Percentiles rank a stretch among this genome's conserved stretches.
phyloP scores from a whole-genome alignment of 2,329 filamentous ascomycete species.

The Tolypocladium nubicola region DNA sequence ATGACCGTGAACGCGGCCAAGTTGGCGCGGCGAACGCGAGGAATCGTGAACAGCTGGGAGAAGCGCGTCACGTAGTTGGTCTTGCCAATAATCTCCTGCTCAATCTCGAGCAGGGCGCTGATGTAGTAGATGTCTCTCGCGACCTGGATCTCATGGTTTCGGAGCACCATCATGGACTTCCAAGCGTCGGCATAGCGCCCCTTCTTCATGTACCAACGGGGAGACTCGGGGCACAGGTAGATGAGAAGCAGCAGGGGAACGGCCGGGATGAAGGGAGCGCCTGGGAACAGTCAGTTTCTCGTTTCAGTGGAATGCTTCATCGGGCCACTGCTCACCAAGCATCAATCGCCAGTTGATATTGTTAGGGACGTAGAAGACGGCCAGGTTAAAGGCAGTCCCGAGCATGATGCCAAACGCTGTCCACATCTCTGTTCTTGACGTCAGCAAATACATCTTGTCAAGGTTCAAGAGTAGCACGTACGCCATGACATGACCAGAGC shows the following conservation, averaged over 20 bases:
- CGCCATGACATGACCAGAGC: conserved; percentile 74
- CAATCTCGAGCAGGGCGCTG: conserved; percentile 30
- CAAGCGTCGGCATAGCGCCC: conserved; percentile 49
- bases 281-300: neutral
- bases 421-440: conserved; percentile 43
- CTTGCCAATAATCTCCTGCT: conserved; percentile 24
- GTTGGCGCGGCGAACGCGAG: conserved; percentile 59
- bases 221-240: conserved; percentile 54
- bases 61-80: conserved; percentile 36
- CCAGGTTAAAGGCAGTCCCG: conserved; percentile 29
- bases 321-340: conserved; percentile 27
- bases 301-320: no score
- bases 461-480: conserved; percentile 2
- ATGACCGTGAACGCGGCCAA: conserved; percentile 72
- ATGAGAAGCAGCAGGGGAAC: conserved; percentile 42
- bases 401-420: conserved; percentile 42
- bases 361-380: conserved; percentile 13
- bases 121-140: conserved; percentile 51
- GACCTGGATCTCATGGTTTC: conserved; percentile 43
- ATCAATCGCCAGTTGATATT: conserved; percentile 26
- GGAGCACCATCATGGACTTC: conserved; percentile 38
- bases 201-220: conserved; percentile 57
- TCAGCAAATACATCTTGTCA: neutral
- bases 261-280: conserved; percentile 48
- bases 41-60: conserved; percentile 54